Evolutionary conservation across 257 asterid genomes (phyloP), one percentile per base, ranked within the genome.

Genomic region (Solanum rostratum): DNA sequence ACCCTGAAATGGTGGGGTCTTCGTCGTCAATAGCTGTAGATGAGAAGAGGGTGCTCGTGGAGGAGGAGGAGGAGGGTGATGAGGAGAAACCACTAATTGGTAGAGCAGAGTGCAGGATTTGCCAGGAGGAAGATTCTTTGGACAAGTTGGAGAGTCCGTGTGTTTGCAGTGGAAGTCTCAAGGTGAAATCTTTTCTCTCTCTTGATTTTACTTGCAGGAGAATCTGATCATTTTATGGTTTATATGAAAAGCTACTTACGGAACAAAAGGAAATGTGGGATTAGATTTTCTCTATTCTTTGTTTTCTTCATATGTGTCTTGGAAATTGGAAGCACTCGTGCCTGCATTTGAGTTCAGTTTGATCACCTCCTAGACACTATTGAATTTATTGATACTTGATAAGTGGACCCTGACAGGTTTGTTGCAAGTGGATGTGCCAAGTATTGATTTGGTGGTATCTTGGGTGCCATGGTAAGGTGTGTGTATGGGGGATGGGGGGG

Each of bases 81-180:
- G 99, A 97, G 86, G 87, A 89, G 78, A 91, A 89, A 0, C 99
- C 98, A 1, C 85, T 97, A 41, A 91, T 97, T 85, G 93, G 89
- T 37, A 87, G 85, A 87, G 98, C 91, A 10, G 99, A 97, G 84
- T 97, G 99, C 88, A 98, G 98, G 49, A 97, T 97, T 91, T 97
- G 99, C 90, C 99, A 97, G 89, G 99, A 97, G 80, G 99, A 97
- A 87, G 99, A 97, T 88, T 89, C 96, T 60, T 22, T 91, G n/a
- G 87, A 84, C 76, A 95, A 94, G 89, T 90, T 97, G 92, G 99
- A 97, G 91, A 89, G 86, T 39, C 99, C 99, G 27, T 97, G 99
- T 89, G 94, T 89, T 88, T 97, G 99, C 86, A 95, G 93, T 85
- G 99, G 99, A 83, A 97, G 98, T 87, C 97, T 97, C 78, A 97